Evolutionary conservation across 306 rosid species (phyloP), one percentile per base, ranked within the genome.

Genomic region (Styphnolobium japonicum): DNA sequence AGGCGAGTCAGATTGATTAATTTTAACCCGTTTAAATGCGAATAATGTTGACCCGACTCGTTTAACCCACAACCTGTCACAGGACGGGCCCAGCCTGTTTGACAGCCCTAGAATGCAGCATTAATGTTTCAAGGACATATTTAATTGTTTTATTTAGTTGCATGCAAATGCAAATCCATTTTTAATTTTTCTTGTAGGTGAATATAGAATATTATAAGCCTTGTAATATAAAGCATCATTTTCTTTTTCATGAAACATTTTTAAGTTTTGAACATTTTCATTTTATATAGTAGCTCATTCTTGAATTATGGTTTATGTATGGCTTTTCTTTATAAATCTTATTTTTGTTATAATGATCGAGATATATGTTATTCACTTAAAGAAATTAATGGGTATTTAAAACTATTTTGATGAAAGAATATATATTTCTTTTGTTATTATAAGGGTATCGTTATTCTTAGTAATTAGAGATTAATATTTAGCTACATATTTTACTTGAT

Each of bases 91-190:
- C n/a, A n/a, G n/a, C n/a, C n/a, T n/a, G n/a, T n/a, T n/a, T n/a
- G n/a, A n/a, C n/a, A n/a, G n/a, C n/a, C n/a, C n/a, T n/a, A n/a
- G 72, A 80, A 49, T 37, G 58, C 33, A 22, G 33, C 81, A 57
- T 48, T 64, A 48, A 33, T 60, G 10, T 79, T 48, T 45, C 15
- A 14, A 55, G 34, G 29, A 45, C 4, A 36, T 51, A 10, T 58
- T 62, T 51, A 7, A 4, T 71, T 71, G 37, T 21, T 7, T 42
- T 11, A n/a, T n/a, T n/a, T n/a, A n/a, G 7, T 27, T 16, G 6
- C 16, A 12, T 58, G 55, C 55, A 15, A 6, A 37, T 80, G 56
- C 48, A 4, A 25, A 18, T 15, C 48, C 25, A 10, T 31, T 39
- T 73, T 16, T 25, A 23, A 2, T 71, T 12, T 72, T 11, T 18